Percentiles rank a stretch among this genome's conserved stretches.
Conservation (phyloP, 768 basidiomycete species). For the Xerocomus spinulosus region DNA sequence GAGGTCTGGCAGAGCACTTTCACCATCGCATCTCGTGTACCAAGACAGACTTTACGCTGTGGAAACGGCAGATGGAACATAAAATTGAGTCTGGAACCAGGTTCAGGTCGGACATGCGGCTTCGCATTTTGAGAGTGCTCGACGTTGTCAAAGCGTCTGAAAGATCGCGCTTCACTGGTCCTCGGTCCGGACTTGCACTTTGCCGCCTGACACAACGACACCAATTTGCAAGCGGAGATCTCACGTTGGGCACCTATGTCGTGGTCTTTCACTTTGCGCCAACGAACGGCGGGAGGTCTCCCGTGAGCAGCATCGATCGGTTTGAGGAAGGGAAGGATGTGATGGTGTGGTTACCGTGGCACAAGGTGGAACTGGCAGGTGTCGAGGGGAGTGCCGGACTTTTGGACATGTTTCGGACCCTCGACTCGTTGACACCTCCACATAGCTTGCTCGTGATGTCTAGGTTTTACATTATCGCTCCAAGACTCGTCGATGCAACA, state of each 20-base stretch:
- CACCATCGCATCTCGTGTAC: slow-evolving; percentile 39
- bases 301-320: slow-evolving; percentile 34
- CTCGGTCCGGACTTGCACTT: slow-evolving; percentile 39
- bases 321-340: slow-evolving; percentile 41
- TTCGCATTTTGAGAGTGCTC: slow-evolving; percentile 42
- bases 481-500: background rate
- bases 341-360: slow-evolving; percentile 48
- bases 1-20: slow-evolving; percentile 51
- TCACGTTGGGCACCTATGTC: slow-evolving; percentile 27
- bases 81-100: slow-evolving; percentile 27
- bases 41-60: slow-evolving; percentile 45
- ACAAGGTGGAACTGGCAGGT: slow-evolving; percentile 31
- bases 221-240: slow-evolving; percentile 14
- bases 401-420: slow-evolving; percentile 16
- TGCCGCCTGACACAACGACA: slow-evolving; percentile 33
- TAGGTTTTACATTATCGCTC: slow-evolving; percentile 21
- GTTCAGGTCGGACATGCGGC: slow-evolving; percentile 37
- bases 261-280: slow-evolving; percentile 37
- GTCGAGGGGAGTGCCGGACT: slow-evolving; percentile 11
- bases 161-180: slow-evolving; percentile 25
- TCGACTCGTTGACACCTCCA: slow-evolving; percentile 28
- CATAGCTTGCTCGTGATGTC: slow-evolving; percentile 29
- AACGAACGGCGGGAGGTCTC: slow-evolving; percentile 21
- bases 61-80: slow-evolving; percentile 49
- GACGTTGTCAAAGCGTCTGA: slow-evolving; percentile 30